Base-by-base conservation (phyloP, 2,329 filamentous ascomycete species). In the Colletotrichum lindemuthianum region DNA sequence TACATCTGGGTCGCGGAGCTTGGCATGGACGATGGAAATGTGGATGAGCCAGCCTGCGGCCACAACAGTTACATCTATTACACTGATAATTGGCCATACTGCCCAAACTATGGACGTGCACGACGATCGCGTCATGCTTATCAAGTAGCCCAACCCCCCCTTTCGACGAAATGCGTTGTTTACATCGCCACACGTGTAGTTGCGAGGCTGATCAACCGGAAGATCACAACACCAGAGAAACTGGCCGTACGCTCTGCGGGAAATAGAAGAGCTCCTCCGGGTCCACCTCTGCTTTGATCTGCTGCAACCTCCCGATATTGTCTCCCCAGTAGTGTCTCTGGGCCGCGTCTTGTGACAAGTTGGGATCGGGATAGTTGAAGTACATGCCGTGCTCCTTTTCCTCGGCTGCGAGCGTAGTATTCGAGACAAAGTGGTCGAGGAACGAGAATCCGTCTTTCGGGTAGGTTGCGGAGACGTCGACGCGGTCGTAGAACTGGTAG, bases 401-500 rank as follows among this genome's bases (percentile, higher is more conserved):
- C 11, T 71, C 60, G 7, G 76, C 70, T 8, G 70, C 66, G 0
- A 61, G 65, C 1, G 76, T 78, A 11, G 78, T 68, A 63, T 72
- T 78, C 50, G 68, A 60, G 12, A 74, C 69, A 59, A 81, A 79
- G 32, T 71, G 69, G 47, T 75, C 68, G 32, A 81, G 68, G 9
- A 76, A 69, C 2, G 68, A 52, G 50, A 77, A 77, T 0, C 78
- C 78, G 10, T 73, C 71, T 4, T 69, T 57, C 0, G 78, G 77
- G 52, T 77, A 78, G 2, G 65, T 48, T 24, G 67, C 69, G 58
- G 75, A 72, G 5, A 73, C 16, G 41, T 63, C 66, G 37, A 68
- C 74, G 49, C 77, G 77, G 36, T 82, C 74, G n/a, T 72, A 68
- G 54, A 84, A 78, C 69, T 86, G 81, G 47, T 80, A 83, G 2